These are phyloP conservation scores for Thelonectria olida DNA, from an alignment of 2,329 filamentous ascomycete species.

Conservation along the genomic window DNA sequence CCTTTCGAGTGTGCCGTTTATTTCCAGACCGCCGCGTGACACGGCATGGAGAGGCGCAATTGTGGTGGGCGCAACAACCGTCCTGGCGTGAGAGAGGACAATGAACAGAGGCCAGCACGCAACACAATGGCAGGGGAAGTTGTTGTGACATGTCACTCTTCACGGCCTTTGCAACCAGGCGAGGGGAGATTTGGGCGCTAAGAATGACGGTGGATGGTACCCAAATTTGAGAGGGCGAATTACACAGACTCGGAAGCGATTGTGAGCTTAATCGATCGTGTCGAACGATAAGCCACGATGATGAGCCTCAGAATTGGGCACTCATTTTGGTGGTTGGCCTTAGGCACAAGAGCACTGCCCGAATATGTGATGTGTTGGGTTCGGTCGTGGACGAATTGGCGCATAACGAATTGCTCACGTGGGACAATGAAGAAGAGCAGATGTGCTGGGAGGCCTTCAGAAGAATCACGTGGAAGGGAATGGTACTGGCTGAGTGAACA, in stretches of 20 bases:
- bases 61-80: neutral
- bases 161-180: constrained; percentile 1
- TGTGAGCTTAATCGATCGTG: neutral
- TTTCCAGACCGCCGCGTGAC: too few relatives aligned
- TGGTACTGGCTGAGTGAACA: neutral
- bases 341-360: neutral
- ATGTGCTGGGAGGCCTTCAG: neutral
- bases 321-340: neutral
- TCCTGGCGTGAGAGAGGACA: neutral
- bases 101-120: neutral
- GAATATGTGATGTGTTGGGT: neutral
- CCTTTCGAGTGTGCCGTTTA: too few relatives aligned
- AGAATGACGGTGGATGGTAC: neutral
- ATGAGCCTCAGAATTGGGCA: neutral
- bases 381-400: constrained; percentile 16
- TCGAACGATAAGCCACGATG: neutral
- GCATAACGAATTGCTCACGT: constrained; percentile 19
- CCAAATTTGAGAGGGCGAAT: neutral
- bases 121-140: neutral
- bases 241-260: neutral
- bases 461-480: constrained; percentile 9
- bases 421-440: constrained; percentile 12
- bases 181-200: constrained; percentile 11
- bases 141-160: constrained; percentile 11
- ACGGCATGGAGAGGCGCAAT: neutral